phyloP scores from a whole-genome alignment of 371 early-diverging fungal genomes.

The Mortierella sp. region DNA sequence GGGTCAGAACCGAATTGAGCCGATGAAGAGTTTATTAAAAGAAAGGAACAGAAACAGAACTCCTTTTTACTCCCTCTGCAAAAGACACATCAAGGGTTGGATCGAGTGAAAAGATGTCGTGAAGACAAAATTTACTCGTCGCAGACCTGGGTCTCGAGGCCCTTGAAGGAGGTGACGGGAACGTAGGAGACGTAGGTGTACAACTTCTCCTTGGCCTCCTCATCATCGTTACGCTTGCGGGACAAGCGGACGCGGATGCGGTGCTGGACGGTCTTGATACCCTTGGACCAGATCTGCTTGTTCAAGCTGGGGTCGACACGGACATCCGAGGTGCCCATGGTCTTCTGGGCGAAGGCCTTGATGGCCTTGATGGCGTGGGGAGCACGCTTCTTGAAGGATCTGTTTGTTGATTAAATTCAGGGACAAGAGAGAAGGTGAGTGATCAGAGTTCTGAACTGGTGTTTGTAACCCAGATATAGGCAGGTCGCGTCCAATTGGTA shows the following conservation, averaged over 20 bases:
- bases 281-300: constrained; percentile 90
- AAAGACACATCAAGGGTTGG: neutral
- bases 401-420: constrained; percentile 44
- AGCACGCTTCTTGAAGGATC: constrained; percentile 96
- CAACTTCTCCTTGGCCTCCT: constrained; percentile 94
- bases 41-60: neutral
- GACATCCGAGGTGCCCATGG: constrained; percentile 92
- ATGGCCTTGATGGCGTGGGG: constrained; percentile 95
- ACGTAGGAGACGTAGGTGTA: constrained; percentile 93
- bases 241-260: constrained; percentile 94
- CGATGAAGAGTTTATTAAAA: constrained; percentile 59
- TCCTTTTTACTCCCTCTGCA: neutral
- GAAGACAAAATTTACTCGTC: constrained; percentile 62
- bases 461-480: neutral
- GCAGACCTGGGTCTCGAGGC: constrained; percentile 74
- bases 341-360: constrained; percentile 86
- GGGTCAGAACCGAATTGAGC: constrained; percentile 59
- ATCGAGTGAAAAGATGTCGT: constrained; percentile 1
- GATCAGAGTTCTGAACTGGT: constrained; percentile 32
- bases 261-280: constrained; percentile 92
- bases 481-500: neutral
- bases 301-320: constrained; percentile 85
- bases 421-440: neutral
- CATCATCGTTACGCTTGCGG: constrained; percentile 95
- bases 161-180: constrained; percentile 89